These are phyloP conservation scores for Polytrichum formosum DNA, from an alignment of 225 moss, liverwort and hornwort species.

Conservation along the genomic window DNA sequence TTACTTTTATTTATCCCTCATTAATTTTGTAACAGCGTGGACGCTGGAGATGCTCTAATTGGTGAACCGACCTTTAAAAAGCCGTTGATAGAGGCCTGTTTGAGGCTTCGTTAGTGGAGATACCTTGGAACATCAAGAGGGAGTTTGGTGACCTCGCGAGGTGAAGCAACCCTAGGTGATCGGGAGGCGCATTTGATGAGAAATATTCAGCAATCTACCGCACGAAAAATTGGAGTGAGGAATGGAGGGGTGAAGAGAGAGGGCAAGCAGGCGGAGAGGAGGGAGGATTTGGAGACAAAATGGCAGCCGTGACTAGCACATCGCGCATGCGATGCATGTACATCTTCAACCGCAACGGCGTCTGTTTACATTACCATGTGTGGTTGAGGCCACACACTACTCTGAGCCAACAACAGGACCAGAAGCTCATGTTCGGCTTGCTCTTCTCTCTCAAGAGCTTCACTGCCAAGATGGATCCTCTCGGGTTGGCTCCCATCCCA, in stretches of 20 bases:
- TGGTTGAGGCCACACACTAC: conserved; percentile 87
- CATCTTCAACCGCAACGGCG: conserved; percentile 89
- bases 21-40: too few species aligned
- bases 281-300: conserved; percentile 4
- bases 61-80: too few species aligned
- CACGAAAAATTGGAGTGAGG: neutral
- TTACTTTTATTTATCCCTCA: too few species aligned
- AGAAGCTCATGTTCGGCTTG: conserved; percentile 97
- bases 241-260: neutral
- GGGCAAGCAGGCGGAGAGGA: neutral
- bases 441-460: conserved; percentile 94
- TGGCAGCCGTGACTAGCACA: conserved; percentile 39
- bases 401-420: conserved; percentile 88
- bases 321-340: conserved; percentile 96
- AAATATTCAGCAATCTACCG: too few species aligned
- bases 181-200: too few species aligned
- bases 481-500: conserved; percentile 27
- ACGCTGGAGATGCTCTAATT: too few species aligned
- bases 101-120: too few species aligned
- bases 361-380: conserved; percentile 95
- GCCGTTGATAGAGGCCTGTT: too few species aligned
- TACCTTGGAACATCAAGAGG: too few species aligned
- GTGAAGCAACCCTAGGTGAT: too few species aligned
- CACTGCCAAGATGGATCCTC: conserved; percentile 96
- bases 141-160: too few species aligned